Conservation (phyloP, 2,329 filamentous ascomycete species). For the Hypoxylon sp. region DNA sequence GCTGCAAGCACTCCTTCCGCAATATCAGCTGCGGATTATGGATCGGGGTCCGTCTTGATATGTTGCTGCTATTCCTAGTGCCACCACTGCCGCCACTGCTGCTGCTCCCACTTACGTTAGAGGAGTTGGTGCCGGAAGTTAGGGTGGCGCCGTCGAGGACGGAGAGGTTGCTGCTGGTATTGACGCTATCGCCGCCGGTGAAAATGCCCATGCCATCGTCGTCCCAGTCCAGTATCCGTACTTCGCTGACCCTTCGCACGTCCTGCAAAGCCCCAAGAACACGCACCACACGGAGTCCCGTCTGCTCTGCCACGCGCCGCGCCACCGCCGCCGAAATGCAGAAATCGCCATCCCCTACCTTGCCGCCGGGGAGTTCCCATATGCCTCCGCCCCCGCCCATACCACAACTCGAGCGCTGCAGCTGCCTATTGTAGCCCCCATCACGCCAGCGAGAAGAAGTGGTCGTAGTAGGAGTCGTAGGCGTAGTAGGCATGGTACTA, state of each 20-base stretch:
- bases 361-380: slow-evolving; percentile 51
- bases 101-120: background rate
- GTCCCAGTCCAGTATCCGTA: slow-evolving; percentile 45
- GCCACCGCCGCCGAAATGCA: slow-evolving; percentile 52
- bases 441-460: background rate
- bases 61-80: background rate
- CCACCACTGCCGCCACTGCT: background rate
- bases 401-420: background rate
- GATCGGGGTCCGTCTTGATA: slow-evolving; percentile 28
- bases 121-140: slow-evolving; percentile 1
- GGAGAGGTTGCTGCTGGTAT: slow-evolving; percentile 1
- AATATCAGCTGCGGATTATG: slow-evolving; percentile 40
- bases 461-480: background rate
- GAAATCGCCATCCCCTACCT: slow-evolving; percentile 49
- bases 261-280: slow-evolving; percentile 48
- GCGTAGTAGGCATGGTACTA: background rate
- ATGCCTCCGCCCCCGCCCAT: slow-evolving; percentile 4
- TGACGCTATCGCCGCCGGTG: background rate
- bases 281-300: slow-evolving; percentile 47
- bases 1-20: slow-evolving; percentile 44
- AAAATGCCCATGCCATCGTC: slow-evolving; percentile 37
- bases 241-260: slow-evolving; percentile 38
- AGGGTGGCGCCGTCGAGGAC: slow-evolving; percentile 22
- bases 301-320: slow-evolving; percentile 47
- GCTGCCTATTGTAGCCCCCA: slow-evolving; percentile 6